Percentiles rank a stretch among this genome's conserved stretches.
These are phyloP conservation scores for Trapa bicornis DNA, from an alignment of 345 rosid species.

Conservation along the genomic window DNA sequence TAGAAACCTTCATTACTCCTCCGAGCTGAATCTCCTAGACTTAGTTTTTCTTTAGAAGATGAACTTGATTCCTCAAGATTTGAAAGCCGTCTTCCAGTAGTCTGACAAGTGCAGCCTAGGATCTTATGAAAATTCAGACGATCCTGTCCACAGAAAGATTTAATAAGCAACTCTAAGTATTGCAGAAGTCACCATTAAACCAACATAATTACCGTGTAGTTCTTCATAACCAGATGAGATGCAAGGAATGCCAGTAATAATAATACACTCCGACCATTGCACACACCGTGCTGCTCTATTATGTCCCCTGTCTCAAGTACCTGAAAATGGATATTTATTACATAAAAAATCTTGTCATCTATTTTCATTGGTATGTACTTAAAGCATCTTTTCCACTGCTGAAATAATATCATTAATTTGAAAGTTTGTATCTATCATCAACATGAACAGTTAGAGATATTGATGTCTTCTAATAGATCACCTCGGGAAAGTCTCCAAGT, in stretches of 20 bases:
- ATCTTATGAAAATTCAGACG: constrained; percentile 81
- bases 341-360: background rate
- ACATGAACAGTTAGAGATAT: background rate
- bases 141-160: constrained; percentile 35
- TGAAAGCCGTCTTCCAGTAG: constrained; percentile 41
- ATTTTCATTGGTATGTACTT: background rate
- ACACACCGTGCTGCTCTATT: constrained; percentile 67
- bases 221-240: constrained; percentile 54
- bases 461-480: constrained; percentile 11
- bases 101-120: constrained; percentile 56
- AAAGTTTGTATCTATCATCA: background rate
- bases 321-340: constrained; percentile 22
- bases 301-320: constrained; percentile 81
- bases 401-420: background rate
- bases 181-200: background rate
- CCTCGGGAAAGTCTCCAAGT: constrained; percentile 91
- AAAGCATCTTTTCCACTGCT: background rate
- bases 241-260: constrained; percentile 65
- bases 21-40: constrained; percentile 23
- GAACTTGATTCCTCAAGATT: constrained; percentile 12
- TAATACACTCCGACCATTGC: constrained; percentile 55
- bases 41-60: constrained; percentile 15
- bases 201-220: constrained; percentile 41
- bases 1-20: constrained; percentile 35
- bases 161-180: constrained; percentile 4